Percentiles rank a stretch among this genome's conserved stretches.
Conservation (phyloP, 345 rosid species). For the thale cress (Arabidopsis thaliana) region DNA sequence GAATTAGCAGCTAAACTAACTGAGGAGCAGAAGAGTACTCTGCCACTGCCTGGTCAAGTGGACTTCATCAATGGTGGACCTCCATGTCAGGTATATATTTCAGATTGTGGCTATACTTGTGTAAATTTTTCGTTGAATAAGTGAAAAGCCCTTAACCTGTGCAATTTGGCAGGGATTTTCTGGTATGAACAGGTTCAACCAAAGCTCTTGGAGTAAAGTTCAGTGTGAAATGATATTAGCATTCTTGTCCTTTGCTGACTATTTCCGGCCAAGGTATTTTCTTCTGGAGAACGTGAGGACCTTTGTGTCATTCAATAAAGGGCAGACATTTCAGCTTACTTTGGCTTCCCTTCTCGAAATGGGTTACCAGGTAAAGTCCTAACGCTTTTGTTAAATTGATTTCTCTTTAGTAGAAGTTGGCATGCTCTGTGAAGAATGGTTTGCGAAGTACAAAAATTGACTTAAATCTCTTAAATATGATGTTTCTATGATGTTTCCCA, state of each 20-base stretch:
- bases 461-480: background rate
- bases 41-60: constrained; percentile 71
- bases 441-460: background rate
- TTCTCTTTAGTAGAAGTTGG: constrained; percentile 3
- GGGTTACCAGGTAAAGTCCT: constrained; percentile 58
- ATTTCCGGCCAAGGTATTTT: constrained; percentile 86
- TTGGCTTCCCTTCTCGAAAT: constrained; percentile 67
- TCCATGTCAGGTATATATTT: constrained; percentile 78
- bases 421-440: background rate
- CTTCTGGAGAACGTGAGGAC: constrained; percentile 89
- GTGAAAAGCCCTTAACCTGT: constrained; percentile 5
- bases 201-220: constrained; percentile 80
- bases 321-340: constrained; percentile 83
- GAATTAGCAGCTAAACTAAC: constrained; percentile 51
- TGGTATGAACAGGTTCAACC: constrained; percentile 80
- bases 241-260: constrained; percentile 76
- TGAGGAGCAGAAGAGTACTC: constrained; percentile 45
- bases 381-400: background rate
- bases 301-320: constrained; percentile 82
- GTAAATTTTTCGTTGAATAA: background rate
- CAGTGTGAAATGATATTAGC: constrained; percentile 68
- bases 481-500: constrained; percentile 39
- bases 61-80: constrained; percentile 97
- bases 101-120: constrained; percentile 2
- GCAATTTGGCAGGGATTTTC: constrained; percentile 78